Percentiles rank a stretch among this genome's conserved stretches.
Conservation (phyloP, 1,284 basidiomycete species). For the Puccinia horiana region DNA sequence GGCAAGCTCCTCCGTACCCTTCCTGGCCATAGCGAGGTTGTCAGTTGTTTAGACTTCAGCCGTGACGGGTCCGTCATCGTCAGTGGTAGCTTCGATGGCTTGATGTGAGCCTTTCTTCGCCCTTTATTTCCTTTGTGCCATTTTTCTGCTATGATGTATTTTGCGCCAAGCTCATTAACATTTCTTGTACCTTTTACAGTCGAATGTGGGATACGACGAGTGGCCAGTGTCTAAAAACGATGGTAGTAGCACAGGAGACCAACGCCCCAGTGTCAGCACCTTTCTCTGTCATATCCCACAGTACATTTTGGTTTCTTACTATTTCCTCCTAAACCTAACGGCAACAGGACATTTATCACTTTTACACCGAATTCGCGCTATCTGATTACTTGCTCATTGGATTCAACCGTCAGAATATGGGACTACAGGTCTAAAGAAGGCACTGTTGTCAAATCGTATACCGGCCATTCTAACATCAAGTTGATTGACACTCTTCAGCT, state of each 20-base stretch:
- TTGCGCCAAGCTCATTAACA: not conserved
- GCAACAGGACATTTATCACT: constrained; percentile 67
- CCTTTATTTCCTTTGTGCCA: not conserved
- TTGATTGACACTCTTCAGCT: constrained; percentile 61
- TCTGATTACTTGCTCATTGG: constrained; percentile 83
- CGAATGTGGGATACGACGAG: constrained; percentile 95
- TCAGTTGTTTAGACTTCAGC: constrained; percentile 89
- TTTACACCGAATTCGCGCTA: constrained; percentile 91
- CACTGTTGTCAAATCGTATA: constrained; percentile 76
- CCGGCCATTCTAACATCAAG: constrained; percentile 76
- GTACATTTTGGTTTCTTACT: not conserved
- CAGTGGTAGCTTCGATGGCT: constrained; percentile 89
- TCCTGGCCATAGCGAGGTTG: constrained; percentile 94
- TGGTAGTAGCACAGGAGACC: constrained; percentile 78
- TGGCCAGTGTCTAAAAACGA: constrained; percentile 93
- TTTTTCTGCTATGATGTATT: constrained; percentile 1
- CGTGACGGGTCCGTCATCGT: constrained; percentile 90
- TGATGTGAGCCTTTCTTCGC: constrained; percentile 57
- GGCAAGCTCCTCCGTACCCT: constrained; percentile 76
- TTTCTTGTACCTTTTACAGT: constrained; percentile 61
- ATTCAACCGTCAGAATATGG: constrained; percentile 90
- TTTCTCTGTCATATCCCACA: not conserved
- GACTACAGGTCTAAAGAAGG: constrained; percentile 87
- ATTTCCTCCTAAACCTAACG: too few relatives aligned
- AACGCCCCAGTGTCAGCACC: constrained; percentile 74